Conservation (phyloP, 139 green algal species). For the Chlamydomonas urium region DNA sequence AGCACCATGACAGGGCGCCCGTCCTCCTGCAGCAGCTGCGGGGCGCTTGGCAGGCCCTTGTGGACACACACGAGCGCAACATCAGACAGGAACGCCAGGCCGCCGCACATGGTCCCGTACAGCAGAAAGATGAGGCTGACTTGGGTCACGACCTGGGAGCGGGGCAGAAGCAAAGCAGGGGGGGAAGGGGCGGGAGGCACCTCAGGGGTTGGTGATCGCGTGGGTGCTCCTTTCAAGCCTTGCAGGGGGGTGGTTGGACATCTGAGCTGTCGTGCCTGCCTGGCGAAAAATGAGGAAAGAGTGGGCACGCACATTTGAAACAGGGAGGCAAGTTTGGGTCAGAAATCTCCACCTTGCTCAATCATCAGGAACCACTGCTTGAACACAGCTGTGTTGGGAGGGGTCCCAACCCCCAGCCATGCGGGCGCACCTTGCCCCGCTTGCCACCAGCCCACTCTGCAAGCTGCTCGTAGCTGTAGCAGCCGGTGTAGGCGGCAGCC, state of each 20-base stretch:
- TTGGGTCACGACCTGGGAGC: not conserved
- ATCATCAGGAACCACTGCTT: no score
- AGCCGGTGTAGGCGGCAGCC: constrained; percentile 41
- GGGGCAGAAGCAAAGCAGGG: not conserved
- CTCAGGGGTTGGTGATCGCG: no score
- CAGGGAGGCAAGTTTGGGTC: no score
- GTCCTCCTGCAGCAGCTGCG: constrained; percentile 27
- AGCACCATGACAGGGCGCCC: constrained; percentile 56
- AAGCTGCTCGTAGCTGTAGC: constrained; percentile 60
- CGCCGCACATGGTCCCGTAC: constrained; percentile 71
- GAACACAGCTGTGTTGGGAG: no score
- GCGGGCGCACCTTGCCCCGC: constrained; percentile 3
- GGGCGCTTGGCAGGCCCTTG: constrained; percentile 15
- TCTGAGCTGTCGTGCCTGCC: no score
- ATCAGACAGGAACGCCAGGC: constrained; percentile 71
- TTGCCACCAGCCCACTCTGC: constrained; percentile 51
- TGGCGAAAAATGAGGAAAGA: no score
- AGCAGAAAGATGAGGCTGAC: constrained; percentile 60
- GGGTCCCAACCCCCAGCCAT: no score
- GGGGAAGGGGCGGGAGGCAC: no score
- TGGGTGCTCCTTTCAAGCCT: no score
- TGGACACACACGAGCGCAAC: constrained; percentile 42
- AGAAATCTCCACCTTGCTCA: no score
- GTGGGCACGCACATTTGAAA: no score
- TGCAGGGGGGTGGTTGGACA: no score